Percentiles rank a stretch among this genome's conserved stretches.
Evolutionary conservation across 2,329 filamentous ascomycete species (phyloP).

Genomic region (Epichloe elymi): DNA sequence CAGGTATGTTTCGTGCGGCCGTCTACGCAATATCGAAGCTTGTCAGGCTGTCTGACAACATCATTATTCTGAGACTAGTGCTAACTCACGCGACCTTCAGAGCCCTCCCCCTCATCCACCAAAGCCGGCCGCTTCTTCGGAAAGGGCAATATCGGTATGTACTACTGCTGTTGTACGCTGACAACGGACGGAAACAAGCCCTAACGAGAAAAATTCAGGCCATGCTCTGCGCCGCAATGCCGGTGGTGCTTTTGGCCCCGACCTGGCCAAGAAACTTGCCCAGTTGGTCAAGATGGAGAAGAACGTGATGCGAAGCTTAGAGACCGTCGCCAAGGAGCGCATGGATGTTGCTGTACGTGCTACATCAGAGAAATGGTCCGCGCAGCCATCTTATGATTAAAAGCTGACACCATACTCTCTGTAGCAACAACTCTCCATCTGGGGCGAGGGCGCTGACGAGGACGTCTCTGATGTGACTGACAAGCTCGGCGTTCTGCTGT

Average conservation of each 20-base stretch:
- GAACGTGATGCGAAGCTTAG: slow-evolving; percentile 98
- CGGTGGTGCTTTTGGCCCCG: slow-evolving; percentile 65
- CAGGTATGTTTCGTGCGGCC: slow-evolving; percentile 28
- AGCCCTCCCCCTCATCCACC: slow-evolving; percentile 87
- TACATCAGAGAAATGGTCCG: neutral
- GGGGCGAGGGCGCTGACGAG: slow-evolving; percentile 91
- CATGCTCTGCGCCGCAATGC: slow-evolving; percentile 61
- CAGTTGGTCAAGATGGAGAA: slow-evolving; percentile 99
- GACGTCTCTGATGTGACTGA: slow-evolving; percentile 98
- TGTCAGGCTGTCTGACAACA: neutral
- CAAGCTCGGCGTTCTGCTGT: slow-evolving; percentile 94
- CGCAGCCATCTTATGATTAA: too few relatives aligned
- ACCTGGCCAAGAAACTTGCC: slow-evolving; percentile 93
- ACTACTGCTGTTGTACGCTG: slow-evolving; percentile 9
- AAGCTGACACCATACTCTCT: neutral
- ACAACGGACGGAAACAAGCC: neutral
- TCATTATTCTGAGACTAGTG: neutral
- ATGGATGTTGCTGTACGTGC: slow-evolving; percentile 91
- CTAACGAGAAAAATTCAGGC: slow-evolving; percentile 22
- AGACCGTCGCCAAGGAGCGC: slow-evolving; percentile 84
- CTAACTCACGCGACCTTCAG: slow-evolving; percentile 30
- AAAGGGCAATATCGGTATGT: slow-evolving; percentile 71
- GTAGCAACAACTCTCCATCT: slow-evolving; percentile 96
- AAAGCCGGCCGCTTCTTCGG: slow-evolving; percentile 87
- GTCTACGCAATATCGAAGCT: neutral